phyloP scores from a whole-genome alignment of 176 grass and related monocot species.

The Phoenix roebelenii region DNA sequence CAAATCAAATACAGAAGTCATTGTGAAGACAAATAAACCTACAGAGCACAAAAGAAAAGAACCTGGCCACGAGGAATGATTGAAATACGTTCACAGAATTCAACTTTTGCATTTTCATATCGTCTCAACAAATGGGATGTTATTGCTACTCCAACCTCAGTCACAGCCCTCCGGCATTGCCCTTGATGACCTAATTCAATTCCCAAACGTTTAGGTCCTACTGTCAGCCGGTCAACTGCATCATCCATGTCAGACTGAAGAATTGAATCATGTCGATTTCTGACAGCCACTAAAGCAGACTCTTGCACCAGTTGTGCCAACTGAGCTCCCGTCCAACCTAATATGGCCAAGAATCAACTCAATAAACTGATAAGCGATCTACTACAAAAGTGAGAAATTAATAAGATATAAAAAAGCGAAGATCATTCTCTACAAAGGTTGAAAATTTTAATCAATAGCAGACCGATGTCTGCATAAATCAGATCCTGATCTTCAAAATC shows the following conservation, averaged over 20 bases:
- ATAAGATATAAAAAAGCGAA: too few relatives aligned
- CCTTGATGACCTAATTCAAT: slow-evolving; percentile 29
- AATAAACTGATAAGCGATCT: too few relatives aligned
- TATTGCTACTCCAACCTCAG: slow-evolving; percentile 32
- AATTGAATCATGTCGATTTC: slow-evolving; percentile 24
- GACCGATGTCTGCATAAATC: too few relatives aligned
- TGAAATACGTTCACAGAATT: slow-evolving; percentile 33
- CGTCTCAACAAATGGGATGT: slow-evolving; percentile 28
- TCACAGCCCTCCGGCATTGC: slow-evolving; percentile 29
- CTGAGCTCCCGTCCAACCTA: slow-evolving; percentile 25
- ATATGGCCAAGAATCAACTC: too few relatives aligned
- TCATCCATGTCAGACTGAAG: slow-evolving; percentile 34
- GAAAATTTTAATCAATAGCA: too few relatives aligned
- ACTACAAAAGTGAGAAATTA: too few relatives aligned
- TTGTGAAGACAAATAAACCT: too few relatives aligned
- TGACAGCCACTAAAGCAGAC: slow-evolving; percentile 29
- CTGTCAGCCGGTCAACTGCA: slow-evolving; percentile 27
- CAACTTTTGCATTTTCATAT: slow-evolving; percentile 31
- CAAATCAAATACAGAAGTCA: too few relatives aligned
- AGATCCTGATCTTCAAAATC: too few relatives aligned
- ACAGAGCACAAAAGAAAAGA: background rate
- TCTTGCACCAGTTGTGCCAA: slow-evolving; percentile 24
- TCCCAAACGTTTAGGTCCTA: slow-evolving; percentile 23
- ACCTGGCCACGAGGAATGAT: slow-evolving; percentile 32
- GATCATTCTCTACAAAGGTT: too few relatives aligned